Evolutionary conservation across 345 rosid species (phyloP).

Genomic region (Lenwebbia sp.): DNA sequence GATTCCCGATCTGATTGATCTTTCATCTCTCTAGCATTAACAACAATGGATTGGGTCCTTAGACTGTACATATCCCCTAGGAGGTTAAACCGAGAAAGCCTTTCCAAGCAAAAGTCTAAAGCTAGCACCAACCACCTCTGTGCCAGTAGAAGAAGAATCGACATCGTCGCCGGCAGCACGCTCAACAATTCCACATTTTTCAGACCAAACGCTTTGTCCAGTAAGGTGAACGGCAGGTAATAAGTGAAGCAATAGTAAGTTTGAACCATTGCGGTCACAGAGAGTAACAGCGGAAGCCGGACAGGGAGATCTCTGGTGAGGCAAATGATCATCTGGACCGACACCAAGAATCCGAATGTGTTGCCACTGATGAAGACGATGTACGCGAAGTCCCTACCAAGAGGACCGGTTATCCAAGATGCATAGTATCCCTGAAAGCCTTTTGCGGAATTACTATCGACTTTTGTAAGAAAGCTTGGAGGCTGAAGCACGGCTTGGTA

Average conservation of each 20-base stretch:
- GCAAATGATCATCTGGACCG: neutral
- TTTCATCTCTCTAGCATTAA: neutral
- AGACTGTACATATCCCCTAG: neutral
- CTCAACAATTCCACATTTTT: neutral
- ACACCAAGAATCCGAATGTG: neutral
- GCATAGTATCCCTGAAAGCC: neutral
- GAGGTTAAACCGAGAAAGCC: neutral
- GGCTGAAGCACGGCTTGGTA: neutral
- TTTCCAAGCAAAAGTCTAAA: neutral
- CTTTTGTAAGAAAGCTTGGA: neutral
- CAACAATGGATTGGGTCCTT: neutral
- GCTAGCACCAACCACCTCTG: neutral
- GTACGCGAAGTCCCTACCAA: neutral
- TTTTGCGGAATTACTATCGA: neutral
- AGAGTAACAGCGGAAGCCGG: neutral
- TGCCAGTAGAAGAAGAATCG: neutral
- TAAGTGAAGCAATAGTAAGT: neutral
- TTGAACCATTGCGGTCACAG: neutral
- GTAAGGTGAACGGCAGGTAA: neutral
- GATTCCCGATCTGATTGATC: no score
- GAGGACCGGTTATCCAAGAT: neutral
- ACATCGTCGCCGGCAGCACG: neutral
- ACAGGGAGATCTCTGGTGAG: neutral
- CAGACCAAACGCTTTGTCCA: neutral
- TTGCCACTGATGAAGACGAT: neutral